Percentiles rank a stretch among this genome's conserved stretches.
Conservation (phyloP, 2,329 filamentous ascomycete species). For the Bipolaris sorokiniana region DNA sequence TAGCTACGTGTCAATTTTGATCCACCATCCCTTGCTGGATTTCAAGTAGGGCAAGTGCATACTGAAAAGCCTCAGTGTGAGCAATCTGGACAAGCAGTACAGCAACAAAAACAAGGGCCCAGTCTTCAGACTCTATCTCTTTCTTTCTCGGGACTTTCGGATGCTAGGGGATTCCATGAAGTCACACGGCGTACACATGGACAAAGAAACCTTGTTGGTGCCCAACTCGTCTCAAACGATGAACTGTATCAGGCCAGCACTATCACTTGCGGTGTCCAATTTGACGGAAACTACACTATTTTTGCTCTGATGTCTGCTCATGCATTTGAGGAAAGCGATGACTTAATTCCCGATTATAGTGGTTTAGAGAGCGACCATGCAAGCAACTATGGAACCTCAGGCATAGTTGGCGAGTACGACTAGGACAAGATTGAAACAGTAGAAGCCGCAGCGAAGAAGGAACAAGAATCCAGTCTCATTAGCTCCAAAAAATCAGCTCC, state of each 20-base stretch:
- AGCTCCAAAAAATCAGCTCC: neutral
- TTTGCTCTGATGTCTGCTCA: neutral
- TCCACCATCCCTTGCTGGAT: neutral
- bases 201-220: neutral
- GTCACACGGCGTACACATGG: neutral
- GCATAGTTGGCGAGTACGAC: constrained; percentile 1
- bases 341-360: neutral
- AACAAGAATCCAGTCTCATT: neutral
- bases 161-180: neutral
- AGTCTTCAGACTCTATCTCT: neutral
- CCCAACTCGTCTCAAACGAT: neutral
- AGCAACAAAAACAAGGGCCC: neutral
- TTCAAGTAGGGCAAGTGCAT: neutral
- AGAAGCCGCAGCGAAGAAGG: neutral
- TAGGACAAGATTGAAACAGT: neutral
- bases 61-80: neutral
- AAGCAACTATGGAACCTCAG: neutral
- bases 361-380: constrained; percentile 1
- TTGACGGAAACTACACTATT: neutral
- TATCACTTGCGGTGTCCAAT: neutral
- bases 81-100: neutral
- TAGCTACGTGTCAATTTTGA: neutral
- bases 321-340: constrained; percentile 1
- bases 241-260: neutral
- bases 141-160: neutral